Evolutionary conservation across 2,329 filamentous ascomycete species (phyloP), one percentile per base, ranked within the genome.

Genomic region (Eutypella sp.): DNA sequence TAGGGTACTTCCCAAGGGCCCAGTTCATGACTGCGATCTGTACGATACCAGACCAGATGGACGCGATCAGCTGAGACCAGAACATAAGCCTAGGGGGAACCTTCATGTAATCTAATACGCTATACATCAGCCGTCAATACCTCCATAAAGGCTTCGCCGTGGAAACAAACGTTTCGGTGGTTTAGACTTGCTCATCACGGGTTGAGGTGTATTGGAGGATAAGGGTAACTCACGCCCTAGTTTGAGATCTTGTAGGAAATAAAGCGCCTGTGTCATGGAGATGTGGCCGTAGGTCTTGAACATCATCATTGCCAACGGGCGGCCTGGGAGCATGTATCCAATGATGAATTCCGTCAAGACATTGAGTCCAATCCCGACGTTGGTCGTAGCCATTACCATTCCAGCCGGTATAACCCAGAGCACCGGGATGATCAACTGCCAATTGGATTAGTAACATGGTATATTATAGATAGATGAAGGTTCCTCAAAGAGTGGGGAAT

Each of bases 221-320:
- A n/a, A n/a, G 27, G 4, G 11, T 31, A 13, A 9, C 27, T 31
- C 27, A 11, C 4, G 82, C 18, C 78, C 82, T 2, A 84, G 72
- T 61, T 85, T 85, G 55, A 85, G 71, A 54, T 85, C 82, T 60
- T 82, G 78, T 5, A 74, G 70, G 61, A 85, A 85, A 61, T 78
- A 81, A 41, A 85, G 69, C 0, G 79, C 82, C 61, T 85, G 80
- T 15, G 72, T 72, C 79, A 85, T 84, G 65, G 74, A 80, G 46
- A 86, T 78, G 60, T 85, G 86, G 42, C 82, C 81, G 56, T 84
- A 88, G 50, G 82, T 85, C 66, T 87, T 87, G 70, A 88, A 88
- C 68, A 88, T 76, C 84, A 89, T 89, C 75, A 87, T 83, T 40
- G 83, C 83, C 49, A 88, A 71, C 2, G 85, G 84, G 3, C 75